A percentile compares a stretch with the other conserved stretches of the same genome.
Evolutionary conservation across 257 asterid species (phyloP).

Genomic region (Handroanthus guayacan): DNA sequence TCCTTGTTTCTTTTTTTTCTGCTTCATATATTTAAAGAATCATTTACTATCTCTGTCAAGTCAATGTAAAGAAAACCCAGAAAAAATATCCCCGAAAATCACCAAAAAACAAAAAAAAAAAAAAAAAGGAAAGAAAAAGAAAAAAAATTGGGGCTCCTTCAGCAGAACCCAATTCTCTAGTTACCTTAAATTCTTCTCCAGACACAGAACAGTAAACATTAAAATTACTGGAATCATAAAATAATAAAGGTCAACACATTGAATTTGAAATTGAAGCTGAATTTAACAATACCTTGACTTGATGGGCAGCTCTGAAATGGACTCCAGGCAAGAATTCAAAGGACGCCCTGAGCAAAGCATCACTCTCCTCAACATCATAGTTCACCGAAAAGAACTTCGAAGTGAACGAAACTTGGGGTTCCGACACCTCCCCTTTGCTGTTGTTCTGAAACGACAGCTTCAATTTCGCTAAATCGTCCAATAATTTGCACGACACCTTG

Average conservation of each 20-base stretch:
- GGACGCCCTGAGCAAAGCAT: constrained; percentile 75
- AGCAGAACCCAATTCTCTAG: constrained; percentile 1
- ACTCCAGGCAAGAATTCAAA: constrained; percentile 65
- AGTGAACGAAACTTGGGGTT: constrained; percentile 72
- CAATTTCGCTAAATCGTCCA: constrained; percentile 74
- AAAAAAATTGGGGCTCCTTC: background rate
- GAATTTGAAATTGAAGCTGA: background rate
- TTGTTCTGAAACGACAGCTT: constrained; percentile 74
- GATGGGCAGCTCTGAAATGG: constrained; percentile 67
- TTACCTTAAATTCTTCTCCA: background rate
- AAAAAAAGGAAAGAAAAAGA: background rate
- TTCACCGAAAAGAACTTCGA: constrained; percentile 72
- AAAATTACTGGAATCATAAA: constrained; percentile 4
- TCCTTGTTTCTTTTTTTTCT: too few species aligned
- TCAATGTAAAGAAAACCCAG: background rate
- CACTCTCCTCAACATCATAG: constrained; percentile 81
- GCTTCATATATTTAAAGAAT: too few species aligned
- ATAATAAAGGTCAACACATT: background rate
- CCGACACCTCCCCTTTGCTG: constrained; percentile 76
- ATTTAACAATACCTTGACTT: constrained; percentile 62
- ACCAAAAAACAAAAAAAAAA: background rate
- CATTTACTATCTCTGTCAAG: background rate
- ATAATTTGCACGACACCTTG: constrained; percentile 75
- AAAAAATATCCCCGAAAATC: background rate
- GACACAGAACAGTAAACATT: constrained; percentile 2